Conservation (phyloP, 2,329 filamentous ascomycete species). For the Colletotrichum lindemuthianum region DNA sequence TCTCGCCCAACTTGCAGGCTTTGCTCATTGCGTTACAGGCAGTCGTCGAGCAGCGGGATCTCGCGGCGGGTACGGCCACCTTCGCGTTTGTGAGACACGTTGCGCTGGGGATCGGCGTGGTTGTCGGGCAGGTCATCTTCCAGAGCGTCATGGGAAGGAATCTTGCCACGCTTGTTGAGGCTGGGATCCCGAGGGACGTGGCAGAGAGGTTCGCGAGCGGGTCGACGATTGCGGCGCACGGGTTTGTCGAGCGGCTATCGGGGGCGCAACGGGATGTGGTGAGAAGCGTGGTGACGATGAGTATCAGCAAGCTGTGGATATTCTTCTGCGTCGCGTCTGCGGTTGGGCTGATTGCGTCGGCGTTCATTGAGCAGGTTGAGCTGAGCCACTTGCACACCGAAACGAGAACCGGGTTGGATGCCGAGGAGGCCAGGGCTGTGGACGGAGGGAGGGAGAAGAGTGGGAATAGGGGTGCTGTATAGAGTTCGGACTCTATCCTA, state of each 20-base stretch:
- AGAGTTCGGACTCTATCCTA: too few species aligned
- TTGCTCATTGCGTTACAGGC: constrained; percentile 76
- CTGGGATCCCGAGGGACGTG: constrained; percentile 58
- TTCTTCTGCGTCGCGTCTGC: constrained; percentile 62
- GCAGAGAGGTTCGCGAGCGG: constrained; percentile 64
- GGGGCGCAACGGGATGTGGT: constrained; percentile 53
- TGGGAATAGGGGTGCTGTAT: background rate
- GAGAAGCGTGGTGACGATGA: constrained; percentile 58
- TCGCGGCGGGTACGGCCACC: constrained; percentile 74
- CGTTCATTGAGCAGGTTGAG: constrained; percentile 58
- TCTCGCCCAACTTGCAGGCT: constrained; percentile 76
- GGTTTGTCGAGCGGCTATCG: constrained; percentile 62
- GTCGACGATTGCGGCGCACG: constrained; percentile 69
- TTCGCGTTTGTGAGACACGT: constrained; percentile 76
- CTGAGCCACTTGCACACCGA: constrained; percentile 65
- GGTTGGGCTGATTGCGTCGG: constrained; percentile 57
- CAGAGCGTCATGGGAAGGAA: constrained; percentile 76
- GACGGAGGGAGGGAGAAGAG: background rate
- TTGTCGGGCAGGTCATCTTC: constrained; percentile 82
- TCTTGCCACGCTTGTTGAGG: constrained; percentile 54
- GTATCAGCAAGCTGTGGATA: constrained; percentile 66
- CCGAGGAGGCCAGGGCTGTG: constrained; percentile 12
- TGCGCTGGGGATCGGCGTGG: constrained; percentile 73
- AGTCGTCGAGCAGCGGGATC: constrained; percentile 68
- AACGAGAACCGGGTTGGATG: constrained; percentile 55